Base-by-base conservation (phyloP, 2,329 filamentous ascomycete genomes). In the Pezicula neosporulosa region DNA sequence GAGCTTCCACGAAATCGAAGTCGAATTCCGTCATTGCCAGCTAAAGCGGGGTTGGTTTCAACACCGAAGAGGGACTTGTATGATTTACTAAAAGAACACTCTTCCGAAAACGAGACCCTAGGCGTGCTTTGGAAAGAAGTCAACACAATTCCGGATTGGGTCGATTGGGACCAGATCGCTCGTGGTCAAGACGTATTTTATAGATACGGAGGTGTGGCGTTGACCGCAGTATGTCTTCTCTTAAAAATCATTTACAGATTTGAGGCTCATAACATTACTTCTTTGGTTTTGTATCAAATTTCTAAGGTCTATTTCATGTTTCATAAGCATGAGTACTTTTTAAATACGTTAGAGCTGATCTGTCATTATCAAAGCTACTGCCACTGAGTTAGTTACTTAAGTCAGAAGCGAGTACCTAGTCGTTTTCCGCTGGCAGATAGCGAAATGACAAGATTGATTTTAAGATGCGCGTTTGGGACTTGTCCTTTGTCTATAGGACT, bases 111-210 rank as follows among this genome's bases (percentile, higher is more conserved):
- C 59, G 70, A 77, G 21, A 77, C 80, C 37, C 70, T 80, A 3
- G 60, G 63, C 2, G 60, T 77, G 49, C 70, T 93, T 8, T 92
- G 87, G 88, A 65, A 69, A 0, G 75, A 90, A 62, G 74, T 87
- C 50, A 85, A 82, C 51, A 83, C 77, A 0, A 69, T 90, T 4
- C 89, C 88, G 0, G 73, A 79, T 1, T 92, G 87, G 87, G 88
- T 92, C 2, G 82, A 91, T 64, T 92, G 87, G 87, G 78, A 78
- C 2, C 86, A 90, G 63, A 85, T 93, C 50, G 74, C 77, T 53
- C 76, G 88, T 61, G 89, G 88, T 0, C 88, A 93, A 64, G 81
- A 87, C 58, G 80, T 90, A 0, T 90, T 91, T 62, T 91, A 89
- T 66, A 81, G 88, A 35, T 92, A 91, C 66, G 86, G 82, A 16